phyloP scores from a whole-genome alignment of 352 stramenopile genomes.

The Elongisporangium prolatum region DNA sequence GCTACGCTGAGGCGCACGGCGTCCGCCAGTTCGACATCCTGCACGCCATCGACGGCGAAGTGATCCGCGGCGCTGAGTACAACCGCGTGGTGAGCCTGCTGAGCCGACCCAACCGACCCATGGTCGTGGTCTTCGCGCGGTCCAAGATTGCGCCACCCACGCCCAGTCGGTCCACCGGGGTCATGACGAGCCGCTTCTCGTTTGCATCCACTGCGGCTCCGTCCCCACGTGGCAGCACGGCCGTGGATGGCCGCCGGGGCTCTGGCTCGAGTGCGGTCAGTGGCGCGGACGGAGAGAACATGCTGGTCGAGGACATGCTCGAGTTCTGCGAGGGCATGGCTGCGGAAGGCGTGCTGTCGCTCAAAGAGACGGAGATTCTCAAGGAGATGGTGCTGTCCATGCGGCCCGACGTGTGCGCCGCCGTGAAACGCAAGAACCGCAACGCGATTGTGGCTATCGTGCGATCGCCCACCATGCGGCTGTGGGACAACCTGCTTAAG shows the following conservation, averaged over 20 bases:
- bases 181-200: constrained; percentile 62
- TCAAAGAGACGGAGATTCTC: constrained; percentile 65
- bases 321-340: constrained; percentile 74
- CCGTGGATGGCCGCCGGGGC: constrained; percentile 31
- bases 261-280: constrained; percentile 43
- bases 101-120: constrained; percentile 52
- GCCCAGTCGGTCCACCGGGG: constrained; percentile 40
- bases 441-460: constrained; percentile 82
- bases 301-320: constrained; percentile 81
- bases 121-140: constrained; percentile 79
- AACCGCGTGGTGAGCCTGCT: constrained; percentile 76
- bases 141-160: constrained; percentile 59
- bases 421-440: constrained; percentile 76
- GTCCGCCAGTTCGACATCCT: constrained; percentile 79
- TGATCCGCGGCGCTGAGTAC: constrained; percentile 79
- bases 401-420: constrained; percentile 66
- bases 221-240: constrained; percentile 36
- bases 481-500: constrained; percentile 82
- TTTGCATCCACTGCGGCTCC: constrained; percentile 68
- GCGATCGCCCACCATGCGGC: constrained; percentile 74
- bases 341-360: constrained; percentile 41
- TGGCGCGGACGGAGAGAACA: constrained; percentile 46
- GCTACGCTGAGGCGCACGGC: constrained; percentile 76
- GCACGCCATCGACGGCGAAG: constrained; percentile 72
- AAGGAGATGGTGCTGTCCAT: constrained; percentile 78